Base-by-base conservation (phyloP, 23 red algal species). In the Pyropia haitanensis region DNA sequence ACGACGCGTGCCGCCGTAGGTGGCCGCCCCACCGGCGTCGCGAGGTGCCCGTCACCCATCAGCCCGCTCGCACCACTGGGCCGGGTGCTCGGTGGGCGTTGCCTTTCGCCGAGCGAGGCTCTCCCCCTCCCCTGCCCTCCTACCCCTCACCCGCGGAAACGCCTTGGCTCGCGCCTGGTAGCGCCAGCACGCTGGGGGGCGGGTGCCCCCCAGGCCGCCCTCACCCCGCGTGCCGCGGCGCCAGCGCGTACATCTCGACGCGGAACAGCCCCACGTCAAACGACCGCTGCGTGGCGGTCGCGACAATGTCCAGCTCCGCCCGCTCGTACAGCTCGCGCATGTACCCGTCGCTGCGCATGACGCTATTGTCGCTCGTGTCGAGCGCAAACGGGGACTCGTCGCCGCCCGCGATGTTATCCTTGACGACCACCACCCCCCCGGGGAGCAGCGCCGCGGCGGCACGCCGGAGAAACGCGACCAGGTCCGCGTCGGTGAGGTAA, bases 321-420 rank as follows among this genome's bases (percentile, higher is more conserved):
- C 60, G 27, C 15, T 54, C 49, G 52, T 83, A 89, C 31, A 89
- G 21, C 28, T 39, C 20, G 58, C 61, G 55, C 60, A 81, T 58
- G 20, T 89, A 65, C 53, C 58, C 16, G 53, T 82, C 75, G 32
- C 64, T 73, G 44, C 85, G 58, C 71, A 72, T 89, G 28, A 89
- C 65, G 56, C 76, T 83, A 13, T 64, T 44, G 62, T 89, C 85
- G 14, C 44, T 48, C 18, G 70, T 89, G 56, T 89, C 85, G 12
- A 89, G 56, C 13, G 80, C 63, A 57, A 89, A 89, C 27, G 61
- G 66, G 28, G 39, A 23, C 44, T 53, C 18, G 13, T 33, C 51
- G 1, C 59, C 58, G 22, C 53, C 34, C 18, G 53, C 63, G 39
- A 89, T 53, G 67, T 75, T 81, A 51, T 81, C 78, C 68, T 89